Evolutionary conservation across 73 alveolate species (phyloP).

Genomic region (Paramecium octaurelia): DNA sequence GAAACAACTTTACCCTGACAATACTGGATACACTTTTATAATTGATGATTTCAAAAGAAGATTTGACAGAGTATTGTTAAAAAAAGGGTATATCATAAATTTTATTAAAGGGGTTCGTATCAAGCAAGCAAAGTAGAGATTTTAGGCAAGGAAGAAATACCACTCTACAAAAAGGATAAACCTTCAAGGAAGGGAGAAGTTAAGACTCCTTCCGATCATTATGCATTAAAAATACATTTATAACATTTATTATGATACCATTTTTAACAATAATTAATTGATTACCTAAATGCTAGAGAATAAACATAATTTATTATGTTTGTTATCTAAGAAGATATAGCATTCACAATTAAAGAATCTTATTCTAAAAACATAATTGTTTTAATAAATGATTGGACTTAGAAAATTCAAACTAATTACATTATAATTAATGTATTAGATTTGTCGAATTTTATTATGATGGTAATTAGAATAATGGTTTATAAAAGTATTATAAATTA

Average conservation of each 20-base stretch:
- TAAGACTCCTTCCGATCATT: background rate
- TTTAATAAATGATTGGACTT: no score
- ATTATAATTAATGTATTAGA: no score
- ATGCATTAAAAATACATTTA: background rate
- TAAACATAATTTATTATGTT: no score
- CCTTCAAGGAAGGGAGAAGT: background rate
- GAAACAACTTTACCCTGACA: background rate
- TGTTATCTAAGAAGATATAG: no score
- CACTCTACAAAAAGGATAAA: background rate
- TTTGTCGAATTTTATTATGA: no score
- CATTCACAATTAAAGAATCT: no score
- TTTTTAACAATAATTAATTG: background rate
- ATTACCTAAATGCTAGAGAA: background rate
- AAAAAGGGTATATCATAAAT: background rate
- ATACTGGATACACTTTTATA: constrained; percentile 24
- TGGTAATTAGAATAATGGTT: no score
- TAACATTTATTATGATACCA: background rate
- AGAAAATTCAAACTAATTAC: no score
- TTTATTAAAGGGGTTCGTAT: background rate
- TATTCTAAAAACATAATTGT: no score
- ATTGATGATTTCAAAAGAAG: background rate
- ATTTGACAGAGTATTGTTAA: constrained; percentile 47
- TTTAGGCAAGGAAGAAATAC: background rate
- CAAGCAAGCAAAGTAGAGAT: background rate
- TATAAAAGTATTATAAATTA: no score